Percentiles rank a stretch among this genome's conserved stretches.
These are phyloP conservation scores for Cyamopsis tetragonoloba DNA, from an alignment of 306 rosid species.

Conservation along the genomic window DNA sequence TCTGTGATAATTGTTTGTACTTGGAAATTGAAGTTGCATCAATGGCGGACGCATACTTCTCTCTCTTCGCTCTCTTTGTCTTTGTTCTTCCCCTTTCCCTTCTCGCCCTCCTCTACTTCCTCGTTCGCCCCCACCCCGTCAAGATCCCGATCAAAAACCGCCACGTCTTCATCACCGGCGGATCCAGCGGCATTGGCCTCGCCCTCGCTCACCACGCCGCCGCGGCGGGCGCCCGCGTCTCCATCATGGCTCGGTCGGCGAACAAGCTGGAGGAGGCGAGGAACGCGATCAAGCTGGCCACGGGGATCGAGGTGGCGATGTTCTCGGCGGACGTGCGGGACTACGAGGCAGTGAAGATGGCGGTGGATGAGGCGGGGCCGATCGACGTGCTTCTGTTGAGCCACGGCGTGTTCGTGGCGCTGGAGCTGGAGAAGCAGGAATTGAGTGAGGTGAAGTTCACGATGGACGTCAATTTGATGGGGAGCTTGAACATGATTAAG, in stretches of 20 bases:
- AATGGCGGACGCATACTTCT: constrained; percentile 52
- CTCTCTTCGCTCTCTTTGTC: constrained; percentile 35
- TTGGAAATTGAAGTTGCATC: background rate
- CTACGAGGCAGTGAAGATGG: constrained; percentile 53
- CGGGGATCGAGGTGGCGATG: constrained; percentile 63
- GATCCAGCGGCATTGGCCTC: constrained; percentile 95
- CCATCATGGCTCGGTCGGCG: constrained; percentile 72
- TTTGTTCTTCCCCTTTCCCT: constrained; percentile 39
- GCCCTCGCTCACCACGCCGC: constrained; percentile 88
- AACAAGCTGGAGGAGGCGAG: constrained; percentile 69
- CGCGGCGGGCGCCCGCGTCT: constrained; percentile 74
- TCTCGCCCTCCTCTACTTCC: constrained; percentile 47
- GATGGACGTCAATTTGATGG: constrained; percentile 78
- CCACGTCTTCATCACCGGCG: constrained; percentile 92
- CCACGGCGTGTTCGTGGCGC: constrained; percentile 71
- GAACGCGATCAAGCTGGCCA: constrained; percentile 47
- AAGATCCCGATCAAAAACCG: constrained; percentile 72
- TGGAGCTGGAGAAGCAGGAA: constrained; percentile 69
- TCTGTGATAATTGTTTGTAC: too few species aligned
- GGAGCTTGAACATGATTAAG: constrained; percentile 69
- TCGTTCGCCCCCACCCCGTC: constrained; percentile 66
- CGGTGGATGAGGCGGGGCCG: constrained; percentile 64
- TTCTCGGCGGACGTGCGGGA: constrained; percentile 79
- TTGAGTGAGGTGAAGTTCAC: constrained; percentile 76
- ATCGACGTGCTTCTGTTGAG: constrained; percentile 71